phyloP scores from a whole-genome alignment of 495 filamentous ascomycete species.

The Niebla homalea region DNA sequence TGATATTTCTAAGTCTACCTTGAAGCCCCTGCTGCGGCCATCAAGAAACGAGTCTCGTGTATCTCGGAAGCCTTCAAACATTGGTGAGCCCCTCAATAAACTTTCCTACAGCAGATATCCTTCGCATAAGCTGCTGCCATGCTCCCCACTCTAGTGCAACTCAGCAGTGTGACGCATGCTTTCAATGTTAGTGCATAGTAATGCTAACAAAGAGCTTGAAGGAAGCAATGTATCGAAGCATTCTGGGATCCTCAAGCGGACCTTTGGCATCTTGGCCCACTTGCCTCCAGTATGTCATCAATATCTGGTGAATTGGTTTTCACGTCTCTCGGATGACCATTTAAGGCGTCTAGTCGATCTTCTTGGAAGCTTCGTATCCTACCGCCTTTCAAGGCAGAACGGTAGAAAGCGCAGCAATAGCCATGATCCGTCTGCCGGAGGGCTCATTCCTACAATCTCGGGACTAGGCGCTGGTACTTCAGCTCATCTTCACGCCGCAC shows the following conservation, averaged over 20 bases:
- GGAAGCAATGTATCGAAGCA: slow-evolving; percentile 37
- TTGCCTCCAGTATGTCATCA: slow-evolving; percentile 64
- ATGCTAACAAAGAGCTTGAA: slow-evolving; percentile 19
- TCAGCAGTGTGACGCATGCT: not conserved
- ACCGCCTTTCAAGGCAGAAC: slow-evolving; percentile 63
- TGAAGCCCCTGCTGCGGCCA: too few species aligned
- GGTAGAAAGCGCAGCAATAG: slow-evolving; percentile 48
- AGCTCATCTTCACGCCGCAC: slow-evolving; percentile 64
- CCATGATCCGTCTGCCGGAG: slow-evolving; percentile 41
- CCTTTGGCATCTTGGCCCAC: slow-evolving; percentile 70
- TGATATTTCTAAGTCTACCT: not conserved
- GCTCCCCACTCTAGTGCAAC: too few species aligned
- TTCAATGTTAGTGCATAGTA: not conserved
- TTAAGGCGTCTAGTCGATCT: slow-evolving; percentile 66
- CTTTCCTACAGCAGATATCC: too few species aligned
- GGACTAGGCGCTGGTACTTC: slow-evolving; percentile 45
- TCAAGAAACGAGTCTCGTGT: too few species aligned
- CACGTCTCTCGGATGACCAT: slow-evolving; percentile 51
- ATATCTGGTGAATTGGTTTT: slow-evolving; percentile 75
- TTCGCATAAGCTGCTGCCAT: too few species aligned
- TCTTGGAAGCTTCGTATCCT: slow-evolving; percentile 66
- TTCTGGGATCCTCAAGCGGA: slow-evolving; percentile 76
- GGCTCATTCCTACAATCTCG: slow-evolving; percentile 57
- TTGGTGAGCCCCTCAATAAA: too few species aligned
- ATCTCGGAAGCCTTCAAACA: too few species aligned